Conservation (phyloP, 2,329 filamentous ascomycete genomes). For the Metarhizium humberi region DNA sequence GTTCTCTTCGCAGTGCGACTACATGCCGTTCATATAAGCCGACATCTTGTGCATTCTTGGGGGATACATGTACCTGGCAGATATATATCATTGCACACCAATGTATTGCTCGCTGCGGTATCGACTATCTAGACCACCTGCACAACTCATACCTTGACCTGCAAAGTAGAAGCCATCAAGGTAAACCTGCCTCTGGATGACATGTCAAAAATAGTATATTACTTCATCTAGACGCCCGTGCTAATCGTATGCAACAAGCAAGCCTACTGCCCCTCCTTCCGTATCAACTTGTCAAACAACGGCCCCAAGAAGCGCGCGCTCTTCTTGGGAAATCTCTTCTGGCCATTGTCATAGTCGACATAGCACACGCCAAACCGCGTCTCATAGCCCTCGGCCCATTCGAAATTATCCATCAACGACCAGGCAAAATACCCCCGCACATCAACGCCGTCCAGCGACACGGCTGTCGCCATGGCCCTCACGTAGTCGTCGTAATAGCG, state of each 20-base stretch:
- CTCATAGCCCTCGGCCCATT: conserved; percentile 87
- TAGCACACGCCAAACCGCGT: conserved; percentile 78
- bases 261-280: conserved; percentile 34
- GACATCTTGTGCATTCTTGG: no score
- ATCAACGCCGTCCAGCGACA: conserved; percentile 63
- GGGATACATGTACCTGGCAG: no score
- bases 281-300: conserved; percentile 62
- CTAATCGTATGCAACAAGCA: neutral
- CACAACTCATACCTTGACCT: no score
- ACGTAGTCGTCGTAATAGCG: conserved; percentile 75
- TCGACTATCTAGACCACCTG: no score
- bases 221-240: no score
- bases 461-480: conserved; percentile 64
- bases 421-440: conserved; percentile 76
- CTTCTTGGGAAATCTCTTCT: conserved; percentile 77
- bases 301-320: conserved; percentile 58
- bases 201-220: no score
- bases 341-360: conserved; percentile 72
- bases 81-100: no score
- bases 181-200: no score
- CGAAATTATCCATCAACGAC: conserved; percentile 85
- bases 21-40: no score
- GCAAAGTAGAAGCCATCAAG: no score
- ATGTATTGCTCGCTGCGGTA: no score
- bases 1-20: no score